Evolutionary conservation across 2,329 filamentous ascomycete species (phyloP).

Genomic region (Fusarium neocosmosporiellum): DNA sequence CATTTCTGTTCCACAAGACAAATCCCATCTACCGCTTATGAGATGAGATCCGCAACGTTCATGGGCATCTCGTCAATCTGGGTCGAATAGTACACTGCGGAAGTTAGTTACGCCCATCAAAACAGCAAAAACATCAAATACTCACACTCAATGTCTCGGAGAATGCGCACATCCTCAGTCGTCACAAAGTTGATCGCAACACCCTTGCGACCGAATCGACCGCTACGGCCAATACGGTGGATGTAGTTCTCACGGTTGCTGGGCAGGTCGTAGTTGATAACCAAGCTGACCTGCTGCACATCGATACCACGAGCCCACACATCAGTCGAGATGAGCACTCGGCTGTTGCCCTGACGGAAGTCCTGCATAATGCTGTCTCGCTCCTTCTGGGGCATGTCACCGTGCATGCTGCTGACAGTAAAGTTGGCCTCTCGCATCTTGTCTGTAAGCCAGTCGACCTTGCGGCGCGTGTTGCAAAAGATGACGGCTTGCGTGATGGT

Average conservation of each 20-base stretch:
- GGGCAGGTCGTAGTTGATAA: constrained; percentile 99
- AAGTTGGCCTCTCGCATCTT: constrained; percentile 99
- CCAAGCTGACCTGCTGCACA: constrained; percentile 96
- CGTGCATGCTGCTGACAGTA: constrained; percentile 98
- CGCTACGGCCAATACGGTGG: constrained; percentile 95
- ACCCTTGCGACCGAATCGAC: constrained; percentile 96
- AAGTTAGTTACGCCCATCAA: constrained; percentile 46
- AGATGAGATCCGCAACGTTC: constrained; percentile 79
- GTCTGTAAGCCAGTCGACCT: constrained; percentile 99
- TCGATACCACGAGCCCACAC: constrained; percentile 99
- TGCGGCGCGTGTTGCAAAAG: constrained; percentile 98
- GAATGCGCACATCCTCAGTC: constrained; percentile 95
- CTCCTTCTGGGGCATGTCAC: constrained; percentile 98
- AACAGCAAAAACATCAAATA: constrained; percentile 31
- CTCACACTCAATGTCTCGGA: constrained; percentile 94
- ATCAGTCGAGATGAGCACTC: constrained; percentile 96
- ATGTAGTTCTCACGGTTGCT: constrained; percentile 99
- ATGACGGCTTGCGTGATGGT: constrained; percentile 99
- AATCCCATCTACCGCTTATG: constrained; percentile 48
- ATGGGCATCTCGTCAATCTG: constrained; percentile 99
- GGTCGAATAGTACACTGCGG: constrained; percentile 88
- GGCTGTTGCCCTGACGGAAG: constrained; percentile 95
- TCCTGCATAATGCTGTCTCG: constrained; percentile 99
- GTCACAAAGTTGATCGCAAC: constrained; percentile 99
- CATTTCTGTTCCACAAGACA: neutral